Evolutionary conservation across 352 stramenopile species (phyloP).

Genomic region (Pythium rishiriense): DNA sequence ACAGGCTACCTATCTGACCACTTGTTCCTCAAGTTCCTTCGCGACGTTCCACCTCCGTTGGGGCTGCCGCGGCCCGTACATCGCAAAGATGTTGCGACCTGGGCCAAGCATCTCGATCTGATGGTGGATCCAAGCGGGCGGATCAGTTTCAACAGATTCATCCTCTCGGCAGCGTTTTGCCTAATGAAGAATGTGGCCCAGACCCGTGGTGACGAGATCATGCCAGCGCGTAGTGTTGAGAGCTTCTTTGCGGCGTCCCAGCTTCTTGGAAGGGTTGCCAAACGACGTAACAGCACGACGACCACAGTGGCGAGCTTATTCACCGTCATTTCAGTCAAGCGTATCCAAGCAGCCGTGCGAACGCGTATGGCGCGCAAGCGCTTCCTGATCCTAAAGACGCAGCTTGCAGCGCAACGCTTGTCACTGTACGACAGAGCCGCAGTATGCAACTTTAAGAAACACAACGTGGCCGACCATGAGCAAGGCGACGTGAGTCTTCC

Average conservation of each 20-base stretch:
- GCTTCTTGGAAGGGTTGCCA: constrained; percentile 22
- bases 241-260: constrained; percentile 39
- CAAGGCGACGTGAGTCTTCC: background rate
- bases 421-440: constrained; percentile 24
- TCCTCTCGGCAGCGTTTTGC: constrained; percentile 34
- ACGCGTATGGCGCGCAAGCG: constrained; percentile 28
- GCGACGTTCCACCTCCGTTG: constrained; percentile 38
- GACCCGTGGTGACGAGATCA: constrained; percentile 35
- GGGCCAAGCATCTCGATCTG: constrained; percentile 35
- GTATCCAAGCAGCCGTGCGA: constrained; percentile 38
- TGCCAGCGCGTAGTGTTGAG: constrained; percentile 16
- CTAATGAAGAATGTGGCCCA: constrained; percentile 35
- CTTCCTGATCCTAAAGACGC: constrained; percentile 27
- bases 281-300: constrained; percentile 22
- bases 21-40: constrained; percentile 42
- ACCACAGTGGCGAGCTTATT: constrained; percentile 25
- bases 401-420: constrained; percentile 15
- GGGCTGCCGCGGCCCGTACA: constrained; percentile 30
- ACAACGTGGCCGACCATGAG: background rate
- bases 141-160: constrained; percentile 41
- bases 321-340: constrained; percentile 37
- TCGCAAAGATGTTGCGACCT: constrained; percentile 37
- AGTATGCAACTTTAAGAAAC: constrained; percentile 9
- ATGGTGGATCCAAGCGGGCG: constrained; percentile 31
- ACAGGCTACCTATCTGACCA: constrained; percentile 40